Evolutionary conservation across 2,329 filamentous ascomycete genomes (phyloP).

Genomic region (Immersiporthe knoxdaviesiana): DNA sequence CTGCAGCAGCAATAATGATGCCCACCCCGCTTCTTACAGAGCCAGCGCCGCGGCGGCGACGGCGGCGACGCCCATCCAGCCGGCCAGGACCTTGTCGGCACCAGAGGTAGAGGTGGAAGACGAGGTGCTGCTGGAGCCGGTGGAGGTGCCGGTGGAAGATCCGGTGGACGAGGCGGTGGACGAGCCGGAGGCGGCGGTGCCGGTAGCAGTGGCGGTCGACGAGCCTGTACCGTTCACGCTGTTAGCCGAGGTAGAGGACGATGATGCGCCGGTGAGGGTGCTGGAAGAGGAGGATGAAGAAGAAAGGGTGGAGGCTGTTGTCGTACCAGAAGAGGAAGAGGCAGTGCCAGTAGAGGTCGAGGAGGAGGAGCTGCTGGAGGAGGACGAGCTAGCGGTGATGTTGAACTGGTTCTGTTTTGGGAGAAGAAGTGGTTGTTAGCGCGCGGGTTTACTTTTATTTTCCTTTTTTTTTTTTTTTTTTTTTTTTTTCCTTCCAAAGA

Average conservation of each 20-base stretch:
- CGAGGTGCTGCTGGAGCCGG: constrained; percentile 12
- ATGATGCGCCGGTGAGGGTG: neutral
- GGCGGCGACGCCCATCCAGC: constrained; percentile 25
- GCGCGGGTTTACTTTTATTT: rapidly evolving
- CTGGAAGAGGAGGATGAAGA: constrained; percentile 9
- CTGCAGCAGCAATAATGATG: neutral
- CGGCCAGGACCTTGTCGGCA: constrained; percentile 26
- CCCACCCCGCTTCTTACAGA: constrained; percentile 17
- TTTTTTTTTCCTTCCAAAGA: too few relatives aligned
- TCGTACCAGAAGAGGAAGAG: constrained; percentile 16
- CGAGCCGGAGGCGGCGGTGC: constrained; percentile 6
- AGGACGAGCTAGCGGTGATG: constrained; percentile 19
- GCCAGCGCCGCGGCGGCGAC: constrained; percentile 26
- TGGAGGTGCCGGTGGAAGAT: constrained; percentile 4
- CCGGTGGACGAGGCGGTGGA: constrained; percentile 5
- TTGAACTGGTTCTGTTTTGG: constrained; percentile 27
- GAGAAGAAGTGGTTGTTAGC: constrained; percentile 6
- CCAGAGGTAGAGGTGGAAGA: constrained; percentile 19
- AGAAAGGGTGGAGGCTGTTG: neutral
- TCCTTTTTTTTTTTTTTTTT: too few relatives aligned
- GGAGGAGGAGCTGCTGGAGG: constrained; percentile 18
- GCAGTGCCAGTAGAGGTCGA: constrained; percentile 2
- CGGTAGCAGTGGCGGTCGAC: constrained; percentile 19
- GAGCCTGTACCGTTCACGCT: constrained; percentile 13
- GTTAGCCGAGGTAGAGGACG: constrained; percentile 9